Base-by-base conservation (phyloP, 2,329 filamentous ascomycete genomes). In the Penicillium sp. region DNA sequence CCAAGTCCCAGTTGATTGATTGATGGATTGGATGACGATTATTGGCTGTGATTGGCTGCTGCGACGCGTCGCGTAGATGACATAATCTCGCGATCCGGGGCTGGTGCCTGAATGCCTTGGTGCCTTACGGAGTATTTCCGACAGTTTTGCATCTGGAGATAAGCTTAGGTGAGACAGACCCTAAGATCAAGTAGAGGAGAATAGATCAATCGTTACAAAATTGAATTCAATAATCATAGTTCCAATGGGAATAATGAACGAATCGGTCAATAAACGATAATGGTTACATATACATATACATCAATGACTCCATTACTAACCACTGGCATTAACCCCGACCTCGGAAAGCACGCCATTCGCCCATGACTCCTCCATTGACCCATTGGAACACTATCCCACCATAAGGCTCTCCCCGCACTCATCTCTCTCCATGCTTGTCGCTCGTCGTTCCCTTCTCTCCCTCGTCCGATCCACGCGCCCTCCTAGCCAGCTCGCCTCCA, bases 261-360 rank as follows among this genome's bases (percentile, higher is more conserved):
- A n/a, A n/a, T n/a, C n/a, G n/a, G n/a, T n/a, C n/a, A n/a, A n/a
- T n/a, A n/a, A n/a, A n/a, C n/a, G n/a, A n/a, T n/a, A n/a, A n/a
- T n/a, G n/a, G n/a, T n/a, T n/a, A n/a, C n/a, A n/a, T n/a, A n/a
- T n/a, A n/a, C n/a, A n/a, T n/a, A n/a, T n/a, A n/a, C n/a, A n/a
- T n/a, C n/a, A n/a, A n/a, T n/a, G n/a, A n/a, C n/a, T n/a, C 19
- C 37, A 42, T 42, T 42, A 42, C 21, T 42, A 42, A 42, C 4
- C 7, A 4, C 16, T 37, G n/a, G n/a, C n/a, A n/a, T n/a, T n/a
- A n/a, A n/a, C 21, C 48, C 53, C 49, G 48, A 47, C 18, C 39
- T 43, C 54, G 49, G 51, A 54, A 47, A 49, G 62, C 62, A 64
- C 62, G 60, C 59, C 53, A 64, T 64, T 52, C 36, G 52, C 48